These are phyloP conservation scores for Coemansia sp. DNA, from an alignment of 192 early-diverging fungal genomes.

Conservation along the genomic window DNA sequence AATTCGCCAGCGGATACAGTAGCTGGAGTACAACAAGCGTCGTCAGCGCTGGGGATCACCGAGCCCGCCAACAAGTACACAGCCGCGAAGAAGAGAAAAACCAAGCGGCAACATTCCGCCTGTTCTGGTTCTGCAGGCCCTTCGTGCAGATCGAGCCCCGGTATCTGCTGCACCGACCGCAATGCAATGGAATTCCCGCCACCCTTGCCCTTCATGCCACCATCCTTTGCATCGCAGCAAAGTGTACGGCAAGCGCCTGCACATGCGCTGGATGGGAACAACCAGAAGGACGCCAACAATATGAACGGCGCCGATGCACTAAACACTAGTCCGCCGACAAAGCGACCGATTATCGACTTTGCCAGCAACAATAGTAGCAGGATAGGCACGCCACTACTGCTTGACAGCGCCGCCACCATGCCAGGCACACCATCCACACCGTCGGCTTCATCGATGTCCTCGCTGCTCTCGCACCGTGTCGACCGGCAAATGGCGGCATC, in stretches of 20 bases:
- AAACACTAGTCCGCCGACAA: neutral
- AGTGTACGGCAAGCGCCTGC: neutral
- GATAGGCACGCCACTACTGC: slow-evolving; percentile 17
- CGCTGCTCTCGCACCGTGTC: slow-evolving; percentile 37
- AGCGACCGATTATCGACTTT: neutral
- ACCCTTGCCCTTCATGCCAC: neutral
- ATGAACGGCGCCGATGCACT: neutral
- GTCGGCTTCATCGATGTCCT: neutral
- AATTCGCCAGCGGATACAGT: neutral
- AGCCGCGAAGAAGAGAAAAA: slow-evolving; percentile 2
- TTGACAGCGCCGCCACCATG: neutral
- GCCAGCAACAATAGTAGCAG: slow-evolving; percentile 7
- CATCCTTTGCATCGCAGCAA: neutral
- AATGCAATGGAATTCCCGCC: neutral
- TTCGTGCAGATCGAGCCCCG: neutral
- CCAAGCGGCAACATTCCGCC: neutral
- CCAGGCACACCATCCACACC: neutral
- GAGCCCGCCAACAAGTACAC: neutral
- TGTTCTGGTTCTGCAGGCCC: neutral
- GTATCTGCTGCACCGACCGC: neutral
- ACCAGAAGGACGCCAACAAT: neutral
- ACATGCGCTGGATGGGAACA: neutral
- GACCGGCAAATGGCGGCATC: slow-evolving; percentile 48
- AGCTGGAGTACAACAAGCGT: neutral
- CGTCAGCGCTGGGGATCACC: neutral